Evolutionary conservation across 2,329 filamentous ascomycete genomes (phyloP), one percentile per base, ranked within the genome.

Genomic region (Rhinocladiella mackenziei): DNA sequence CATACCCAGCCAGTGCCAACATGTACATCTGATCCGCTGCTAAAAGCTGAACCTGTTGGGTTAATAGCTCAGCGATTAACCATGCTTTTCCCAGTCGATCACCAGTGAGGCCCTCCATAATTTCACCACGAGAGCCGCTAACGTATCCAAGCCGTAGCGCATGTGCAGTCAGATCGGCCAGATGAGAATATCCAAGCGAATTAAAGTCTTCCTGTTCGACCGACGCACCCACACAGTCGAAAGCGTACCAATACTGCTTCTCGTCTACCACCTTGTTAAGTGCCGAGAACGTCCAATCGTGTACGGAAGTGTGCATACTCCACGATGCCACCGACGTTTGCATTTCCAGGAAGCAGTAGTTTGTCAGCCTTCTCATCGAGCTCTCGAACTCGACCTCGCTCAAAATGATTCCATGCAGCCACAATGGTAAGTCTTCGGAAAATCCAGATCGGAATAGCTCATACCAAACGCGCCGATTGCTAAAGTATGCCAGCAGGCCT

Each of bases 381-480:
- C 23, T 39, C 17, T 30, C 33, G n/a, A 54, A 48, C 9, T 31
- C 25, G 13, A 45, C 11, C 43, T 31, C 26, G n/a, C 9, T 10
- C 3, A 20, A 42, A 45, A 20, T 19, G 9, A 7, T 32, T 41
- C 17, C 23, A 15, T 20, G 14, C 4, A 3, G 11, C 22, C 22
- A 10, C 43, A 19, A 41, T 6, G 38, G 38, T 11, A 33, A 8
- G 11, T 23, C 25, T n/a, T 29, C 17, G 15, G 7, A 6, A 28
- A 34, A 10, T 13, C 13, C 36, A 14, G 10, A 46, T 49, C 31
- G 50, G 30, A 72, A 45, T 13, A 73, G 58, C 41, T 70, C 62
- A 48, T 61, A 70, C 69, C 65, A 74, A 4, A 74, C 50, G 49
- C 72, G 68, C 9, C 65, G 56, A 50, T 67, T 67, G 45, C 64